Evolutionary conservation across 495 filamentous ascomycete genomes (phyloP).

Genomic region (Penicillium argentinense): DNA sequence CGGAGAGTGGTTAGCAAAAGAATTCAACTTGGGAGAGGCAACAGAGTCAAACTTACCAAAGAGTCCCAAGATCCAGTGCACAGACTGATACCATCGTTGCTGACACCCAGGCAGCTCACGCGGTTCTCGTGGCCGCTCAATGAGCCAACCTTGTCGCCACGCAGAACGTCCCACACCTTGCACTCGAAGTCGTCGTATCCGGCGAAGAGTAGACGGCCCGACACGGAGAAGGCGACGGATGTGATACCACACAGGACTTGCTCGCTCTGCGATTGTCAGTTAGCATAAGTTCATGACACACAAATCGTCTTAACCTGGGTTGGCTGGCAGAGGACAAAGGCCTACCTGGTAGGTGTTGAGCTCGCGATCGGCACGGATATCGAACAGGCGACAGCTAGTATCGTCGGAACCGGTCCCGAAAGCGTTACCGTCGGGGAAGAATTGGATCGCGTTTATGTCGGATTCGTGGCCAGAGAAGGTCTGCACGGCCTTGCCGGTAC

Average conservation of each 20-base stretch:
- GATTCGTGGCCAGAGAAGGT: slow-evolving; percentile 98
- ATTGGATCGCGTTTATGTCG: slow-evolving; percentile 98
- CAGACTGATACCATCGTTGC: slow-evolving; percentile 98
- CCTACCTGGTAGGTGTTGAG: slow-evolving; percentile 92
- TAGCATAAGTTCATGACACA: background rate
- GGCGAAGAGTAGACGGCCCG: slow-evolving; percentile 91
- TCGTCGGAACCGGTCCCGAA: slow-evolving; percentile 99
- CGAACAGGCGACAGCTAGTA: slow-evolving; percentile 94
- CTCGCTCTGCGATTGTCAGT: slow-evolving; percentile 66
- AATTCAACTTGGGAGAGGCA: background rate
- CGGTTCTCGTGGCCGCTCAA: slow-evolving; percentile 97
- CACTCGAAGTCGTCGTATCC: slow-evolving; percentile 99
- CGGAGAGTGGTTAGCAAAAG: slow-evolving; percentile 14
- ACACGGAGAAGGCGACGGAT: slow-evolving; percentile 96
- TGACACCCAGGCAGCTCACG: slow-evolving; percentile 96
- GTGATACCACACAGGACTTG: slow-evolving; percentile 98
- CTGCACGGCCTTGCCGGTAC: slow-evolving; percentile 96
- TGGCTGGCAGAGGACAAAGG: background rate
- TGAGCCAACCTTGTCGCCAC: slow-evolving; percentile 94
- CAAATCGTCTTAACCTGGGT: slow-evolving; percentile 2
- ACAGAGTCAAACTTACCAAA: slow-evolving; percentile 63
- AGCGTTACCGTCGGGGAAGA: slow-evolving; percentile 98
- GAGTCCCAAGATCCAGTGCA: slow-evolving; percentile 99
- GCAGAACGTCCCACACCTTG: slow-evolving; percentile 99
- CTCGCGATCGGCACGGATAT: slow-evolving; percentile 95